These are phyloP conservation scores for Phellopilus nigrolimitatus DNA, from an alignment of 1,284 basidiomycete species.

Conservation along the genomic window DNA sequence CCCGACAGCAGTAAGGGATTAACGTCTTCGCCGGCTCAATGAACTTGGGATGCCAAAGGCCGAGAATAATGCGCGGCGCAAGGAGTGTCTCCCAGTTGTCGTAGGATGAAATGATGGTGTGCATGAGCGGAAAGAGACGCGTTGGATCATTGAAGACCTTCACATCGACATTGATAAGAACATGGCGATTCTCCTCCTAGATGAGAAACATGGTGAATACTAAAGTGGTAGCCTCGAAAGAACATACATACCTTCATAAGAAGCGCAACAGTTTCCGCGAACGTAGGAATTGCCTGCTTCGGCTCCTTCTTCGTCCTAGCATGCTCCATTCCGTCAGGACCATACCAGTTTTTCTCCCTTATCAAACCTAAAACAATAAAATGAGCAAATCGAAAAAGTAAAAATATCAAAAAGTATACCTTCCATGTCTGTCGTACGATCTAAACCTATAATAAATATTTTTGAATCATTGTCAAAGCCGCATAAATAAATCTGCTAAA, in stretches of 20 bases:
- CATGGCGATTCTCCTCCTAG: constrained; percentile 80
- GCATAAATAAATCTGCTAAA: constrained; percentile 23
- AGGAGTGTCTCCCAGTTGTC: constrained; percentile 75
- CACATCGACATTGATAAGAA: constrained; percentile 90
- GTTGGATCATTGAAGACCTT: constrained; percentile 92
- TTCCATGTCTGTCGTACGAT: constrained; percentile 63
- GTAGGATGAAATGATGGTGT: constrained; percentile 65
- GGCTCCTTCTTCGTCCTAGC: constrained; percentile 81
- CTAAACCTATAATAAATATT: constrained; percentile 44
- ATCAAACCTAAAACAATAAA: constrained; percentile 49
- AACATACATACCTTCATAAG: constrained; percentile 63
- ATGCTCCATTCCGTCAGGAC: constrained; percentile 74
- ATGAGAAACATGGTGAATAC: constrained; percentile 3
- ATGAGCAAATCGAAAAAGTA: constrained; percentile 23
- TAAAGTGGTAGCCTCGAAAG: constrained; percentile 14
- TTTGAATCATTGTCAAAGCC: too few relatives aligned
- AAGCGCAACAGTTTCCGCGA: constrained; percentile 75
- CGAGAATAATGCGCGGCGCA: constrained; percentile 88
- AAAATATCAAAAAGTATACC: constrained; percentile 35
- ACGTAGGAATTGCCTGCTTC: constrained; percentile 82
- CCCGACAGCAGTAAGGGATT: constrained; percentile 80
- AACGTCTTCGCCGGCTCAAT: constrained; percentile 68
- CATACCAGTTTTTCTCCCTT: constrained; percentile 66
- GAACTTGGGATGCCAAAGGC: constrained; percentile 92
- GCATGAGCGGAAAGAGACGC: constrained; percentile 83